Evolutionary conservation across 2,329 filamentous ascomycete genomes (phyloP), one percentile per base, ranked within the genome.

Genomic region (Rutstroemia sydowiana): DNA sequence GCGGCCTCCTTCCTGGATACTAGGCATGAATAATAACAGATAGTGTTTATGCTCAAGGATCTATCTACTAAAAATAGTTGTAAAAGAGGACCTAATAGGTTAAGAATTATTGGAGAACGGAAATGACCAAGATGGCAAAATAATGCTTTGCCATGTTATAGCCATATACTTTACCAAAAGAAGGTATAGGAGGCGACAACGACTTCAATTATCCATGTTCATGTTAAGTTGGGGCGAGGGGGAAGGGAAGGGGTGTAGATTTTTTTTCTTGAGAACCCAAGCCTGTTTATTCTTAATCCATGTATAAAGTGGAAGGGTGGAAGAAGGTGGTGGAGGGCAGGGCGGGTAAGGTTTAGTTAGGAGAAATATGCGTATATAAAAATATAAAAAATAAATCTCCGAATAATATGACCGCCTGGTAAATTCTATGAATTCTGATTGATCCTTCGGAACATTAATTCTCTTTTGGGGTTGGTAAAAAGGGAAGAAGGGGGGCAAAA

Each of bases 21-120:
- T 32, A 51, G 45, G 48, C 48, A 51, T 51, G 48, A 51, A 51
- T 51, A 45, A 45, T 45, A 51, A 30, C 31, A 30, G 40, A 51
- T 37, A 34, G 31, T 11, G 31, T 31, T 52, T 52, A 55, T 55
- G 53, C 53, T 26, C 53, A 47, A 11, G 53, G 53, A 39, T 55
- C 28, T 18, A 23, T 18, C 10, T 30, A 43, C 37, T 52, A 55
- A 55, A 55, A 44, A 51, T 51, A 54, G 55, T 5, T 39, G 13
- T 30, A 44, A 28, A 28, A n/a, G 5, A n/a, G 20, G 11, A 21
- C 10, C 21, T 52, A n/a, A 52, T 51, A 41, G 43, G 49, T n/a
- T 4, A 8, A 41, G n/a, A n/a, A 45, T 18, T 37, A 47, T 45
- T 40, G 42, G 45, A 39, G 31, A 46, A 37, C 49, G 48, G 37